Base-by-base conservation (phyloP, 306 rosid species). In the Medicago lupulina region DNA sequence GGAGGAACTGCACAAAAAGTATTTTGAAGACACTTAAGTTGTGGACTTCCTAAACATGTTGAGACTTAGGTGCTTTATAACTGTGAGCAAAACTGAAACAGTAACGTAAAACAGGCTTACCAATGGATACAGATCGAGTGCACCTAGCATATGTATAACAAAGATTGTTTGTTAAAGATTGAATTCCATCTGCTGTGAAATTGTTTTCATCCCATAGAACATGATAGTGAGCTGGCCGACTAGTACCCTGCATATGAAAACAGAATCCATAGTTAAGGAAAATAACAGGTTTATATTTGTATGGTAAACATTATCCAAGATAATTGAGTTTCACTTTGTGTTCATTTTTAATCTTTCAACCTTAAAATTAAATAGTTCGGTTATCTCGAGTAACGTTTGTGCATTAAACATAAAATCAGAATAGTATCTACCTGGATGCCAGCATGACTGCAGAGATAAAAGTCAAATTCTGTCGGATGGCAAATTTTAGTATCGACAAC, bases 91-190 rank as follows among this genome's bases (percentile, higher is more conserved):
- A 39, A 67, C 41, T 5, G 25, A 12, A 43, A 66, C 73, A 75
- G 17, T 49, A 71, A 75, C 67, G 43, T 8, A 61, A 67, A 71
- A 62, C 34, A 47, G 23, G 73, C 89, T 86, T 78, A 94, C 98
- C 98, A 71, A 94, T 87, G 2, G 98, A 94, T 53, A 94, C 98
- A 0, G 98, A 94, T 2, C 98, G 93, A 0, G 98, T 94, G 77
- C 98, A 94, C 79, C 98, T 88, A 4, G 98, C 98, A 80, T 94
- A 94, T 86, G 98, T 94, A 39, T 94, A 94, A 73, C 98, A 94
- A 18, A 94, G 96, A 75, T 94, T 94, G 77, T 94, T 91, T 6
- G 98, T 94, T 7, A 94, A 81, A 14, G 90, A 77, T 74, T 94
- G 98, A 74, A 94, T 80, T 21, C 85, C 96, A 80, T 94, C 98